A percentile compares a stretch with the other conserved stretches of the same genome.
These are phyloP conservation scores for Amyloporia xantha DNA, from an alignment of 768 basidiomycete species.

Conservation along the genomic window DNA sequence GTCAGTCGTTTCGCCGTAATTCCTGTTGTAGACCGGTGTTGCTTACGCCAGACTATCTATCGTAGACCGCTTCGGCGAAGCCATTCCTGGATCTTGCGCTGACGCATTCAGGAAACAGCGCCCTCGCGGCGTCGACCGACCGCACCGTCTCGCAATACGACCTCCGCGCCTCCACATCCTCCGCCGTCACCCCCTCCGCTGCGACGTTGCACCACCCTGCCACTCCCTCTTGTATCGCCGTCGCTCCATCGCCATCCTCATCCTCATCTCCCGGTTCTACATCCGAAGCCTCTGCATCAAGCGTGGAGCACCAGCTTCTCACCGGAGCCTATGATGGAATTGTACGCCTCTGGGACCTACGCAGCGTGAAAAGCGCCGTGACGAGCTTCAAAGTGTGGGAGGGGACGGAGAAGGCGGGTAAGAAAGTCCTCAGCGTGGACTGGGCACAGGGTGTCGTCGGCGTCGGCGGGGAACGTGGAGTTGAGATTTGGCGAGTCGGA, in stretches of 20 bases:
- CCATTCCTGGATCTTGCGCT: slow-evolving; percentile 64
- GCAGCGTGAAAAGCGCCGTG: slow-evolving; percentile 59
- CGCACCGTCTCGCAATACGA: slow-evolving; percentile 70
- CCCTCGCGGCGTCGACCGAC: slow-evolving; percentile 66
- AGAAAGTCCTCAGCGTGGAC: slow-evolving; percentile 16
- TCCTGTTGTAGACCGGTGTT: no score
- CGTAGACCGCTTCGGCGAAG: slow-evolving; percentile 61
- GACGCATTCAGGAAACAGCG: slow-evolving; percentile 35
- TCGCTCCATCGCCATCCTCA: slow-evolving; percentile 11
- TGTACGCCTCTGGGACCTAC: slow-evolving; percentile 72
- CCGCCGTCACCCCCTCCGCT: slow-evolving; percentile 28
- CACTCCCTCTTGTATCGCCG: slow-evolving; percentile 56
- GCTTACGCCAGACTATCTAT: background rate
- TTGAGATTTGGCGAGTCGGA: slow-evolving; percentile 24
- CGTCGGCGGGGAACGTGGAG: slow-evolving; percentile 23
- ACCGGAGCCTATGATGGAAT: slow-evolving; percentile 77
- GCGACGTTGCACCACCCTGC: slow-evolving; percentile 53
- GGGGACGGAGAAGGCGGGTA: slow-evolving; percentile 12
- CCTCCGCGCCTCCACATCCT: slow-evolving; percentile 39
- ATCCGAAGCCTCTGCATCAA: background rate
- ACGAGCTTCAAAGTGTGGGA: slow-evolving; percentile 59
- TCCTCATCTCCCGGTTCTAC: background rate
- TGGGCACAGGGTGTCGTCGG: slow-evolving; percentile 21
- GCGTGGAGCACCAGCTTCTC: slow-evolving; percentile 44
- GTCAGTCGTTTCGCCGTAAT: slow-evolving; percentile 43